These are phyloP conservation scores for Fusarium austroafricanum DNA, from an alignment of 2,329 filamentous ascomycete species.

Conservation along the genomic window DNA sequence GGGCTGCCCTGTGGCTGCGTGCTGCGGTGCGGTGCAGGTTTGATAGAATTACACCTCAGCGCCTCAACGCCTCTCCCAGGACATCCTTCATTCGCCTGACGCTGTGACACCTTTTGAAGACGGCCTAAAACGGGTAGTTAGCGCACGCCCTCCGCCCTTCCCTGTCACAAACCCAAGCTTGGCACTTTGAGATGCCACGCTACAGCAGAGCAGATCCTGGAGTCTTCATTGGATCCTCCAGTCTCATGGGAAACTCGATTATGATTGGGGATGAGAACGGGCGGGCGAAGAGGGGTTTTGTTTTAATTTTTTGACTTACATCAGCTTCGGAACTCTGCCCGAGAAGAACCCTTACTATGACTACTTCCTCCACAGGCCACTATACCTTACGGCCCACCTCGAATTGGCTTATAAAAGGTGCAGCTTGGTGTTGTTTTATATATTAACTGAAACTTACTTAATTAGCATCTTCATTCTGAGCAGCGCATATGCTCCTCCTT, in stretches of 20 bases:
- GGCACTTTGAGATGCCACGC: constrained; percentile 19
- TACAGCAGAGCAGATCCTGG: constrained; percentile 7
- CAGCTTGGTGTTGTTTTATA: no score
- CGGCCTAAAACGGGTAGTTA: constrained; percentile 3
- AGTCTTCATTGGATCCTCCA: constrained; percentile 9
- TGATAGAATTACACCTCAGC: constrained; percentile 1
- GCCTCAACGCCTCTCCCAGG: background rate
- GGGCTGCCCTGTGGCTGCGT: constrained; percentile 8
- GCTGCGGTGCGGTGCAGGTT: background rate
- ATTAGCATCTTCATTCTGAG: background rate
- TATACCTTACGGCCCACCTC: background rate
- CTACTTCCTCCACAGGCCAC: background rate
- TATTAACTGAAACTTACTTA: background rate
- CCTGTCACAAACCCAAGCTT: constrained; percentile 11
- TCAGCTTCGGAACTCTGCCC: constrained; percentile 6
- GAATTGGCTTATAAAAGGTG: no score
- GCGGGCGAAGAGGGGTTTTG: background rate
- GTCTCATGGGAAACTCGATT: background rate
- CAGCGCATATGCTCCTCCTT: no score
- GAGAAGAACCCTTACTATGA: background rate
- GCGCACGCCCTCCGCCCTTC: constrained; percentile 17
- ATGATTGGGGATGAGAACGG: background rate
- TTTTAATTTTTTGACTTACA: background rate
- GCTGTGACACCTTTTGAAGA: constrained; percentile 16
- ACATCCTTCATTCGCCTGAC: constrained; percentile 1